Conservation (phyloP, 2,329 filamentous ascomycete genomes). For the Colletotrichum plurivorum region DNA sequence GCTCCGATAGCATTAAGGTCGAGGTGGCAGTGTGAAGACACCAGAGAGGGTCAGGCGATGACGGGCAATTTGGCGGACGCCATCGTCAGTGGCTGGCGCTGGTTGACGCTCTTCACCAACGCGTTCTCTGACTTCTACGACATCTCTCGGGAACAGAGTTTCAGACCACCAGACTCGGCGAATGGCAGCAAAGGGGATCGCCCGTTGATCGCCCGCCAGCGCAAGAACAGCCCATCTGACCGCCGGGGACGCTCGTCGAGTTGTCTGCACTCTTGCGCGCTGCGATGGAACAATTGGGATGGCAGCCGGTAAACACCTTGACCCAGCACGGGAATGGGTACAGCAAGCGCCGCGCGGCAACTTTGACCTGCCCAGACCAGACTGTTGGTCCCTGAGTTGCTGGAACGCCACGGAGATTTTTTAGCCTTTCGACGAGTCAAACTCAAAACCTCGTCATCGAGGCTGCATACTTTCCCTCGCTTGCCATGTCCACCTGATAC, state of each 20-base stretch:
- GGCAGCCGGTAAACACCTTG: constrained; percentile 31
- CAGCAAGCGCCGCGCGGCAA: constrained; percentile 21
- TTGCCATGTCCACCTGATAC: constrained; percentile 29
- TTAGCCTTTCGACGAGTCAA: constrained; percentile 31
- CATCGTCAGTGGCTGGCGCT: constrained; percentile 23
- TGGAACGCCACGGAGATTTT: constrained; percentile 19
- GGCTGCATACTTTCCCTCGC: constrained; percentile 10
- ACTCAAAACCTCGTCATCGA: constrained; percentile 34
- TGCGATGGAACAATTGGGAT: constrained; percentile 32
- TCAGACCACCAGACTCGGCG: constrained; percentile 23
- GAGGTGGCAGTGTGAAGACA: background rate
- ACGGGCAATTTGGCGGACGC: constrained; percentile 10
- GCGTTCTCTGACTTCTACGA: constrained; percentile 1
- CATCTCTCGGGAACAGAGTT: constrained; percentile 16
- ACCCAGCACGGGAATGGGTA: constrained; percentile 9
- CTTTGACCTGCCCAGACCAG: constrained; percentile 10
- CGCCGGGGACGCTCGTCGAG: constrained; percentile 10
- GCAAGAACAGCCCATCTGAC: constrained; percentile 29
- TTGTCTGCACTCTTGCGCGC: background rate
- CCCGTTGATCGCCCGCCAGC: constrained; percentile 24
- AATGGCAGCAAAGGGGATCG: constrained; percentile 2
- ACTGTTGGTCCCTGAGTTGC: constrained; percentile 6
- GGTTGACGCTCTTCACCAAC: constrained; percentile 3
- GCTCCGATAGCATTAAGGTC: background rate
- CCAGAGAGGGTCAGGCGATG: background rate